Percentiles rank a stretch among this genome's conserved stretches.
These are phyloP conservation scores for Kodamaea ohmeri DNA, from an alignment of 1,139 yeast genomes.

Conservation along the genomic window DNA sequence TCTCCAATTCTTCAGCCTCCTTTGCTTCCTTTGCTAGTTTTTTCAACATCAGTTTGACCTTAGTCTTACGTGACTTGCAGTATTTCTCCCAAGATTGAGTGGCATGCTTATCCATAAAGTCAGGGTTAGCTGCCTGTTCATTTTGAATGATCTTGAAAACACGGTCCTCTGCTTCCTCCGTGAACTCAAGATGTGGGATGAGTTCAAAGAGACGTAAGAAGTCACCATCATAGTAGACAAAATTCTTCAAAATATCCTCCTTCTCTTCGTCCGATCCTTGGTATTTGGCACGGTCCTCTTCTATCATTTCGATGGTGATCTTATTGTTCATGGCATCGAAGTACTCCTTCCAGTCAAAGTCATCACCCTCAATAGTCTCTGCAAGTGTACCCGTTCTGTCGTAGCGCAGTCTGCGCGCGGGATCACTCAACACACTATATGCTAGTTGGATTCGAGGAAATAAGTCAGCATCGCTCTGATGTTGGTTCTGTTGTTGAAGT, in stretches of 20 bases:
- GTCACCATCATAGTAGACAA: constrained; percentile 65
- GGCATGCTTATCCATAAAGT: constrained; percentile 25
- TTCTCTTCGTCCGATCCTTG: constrained; percentile 67
- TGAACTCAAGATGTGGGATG: constrained; percentile 72
- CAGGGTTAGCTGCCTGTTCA: constrained; percentile 38
- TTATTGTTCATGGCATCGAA: constrained; percentile 57
- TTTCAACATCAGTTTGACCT: constrained; percentile 45
- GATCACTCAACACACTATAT: constrained; percentile 65
- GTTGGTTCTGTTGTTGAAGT: constrained; percentile 33
- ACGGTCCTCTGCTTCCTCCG: constrained; percentile 59
- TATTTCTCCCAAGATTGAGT: constrained; percentile 52
- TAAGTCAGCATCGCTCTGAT: constrained; percentile 32
- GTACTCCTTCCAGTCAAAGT: constrained; percentile 61
- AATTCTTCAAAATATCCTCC: constrained; percentile 59
- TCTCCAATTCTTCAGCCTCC: constrained; percentile 64
- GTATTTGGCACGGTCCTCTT: constrained; percentile 62
- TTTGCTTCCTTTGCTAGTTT: constrained; percentile 58
- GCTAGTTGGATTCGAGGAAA: constrained; percentile 78
- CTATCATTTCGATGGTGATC: constrained; percentile 72
- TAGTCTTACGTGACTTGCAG: constrained; percentile 42
- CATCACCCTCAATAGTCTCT: constrained; percentile 39
- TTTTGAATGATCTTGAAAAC: constrained; percentile 50
- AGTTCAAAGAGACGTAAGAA: constrained; percentile 66
- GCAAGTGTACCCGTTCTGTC: constrained; percentile 68
- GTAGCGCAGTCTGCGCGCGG: constrained; percentile 51